Percentiles rank a stretch among this genome's conserved stretches.
Conservation (phyloP, 495 filamentous ascomycete species). For the Letharia columbiana region DNA sequence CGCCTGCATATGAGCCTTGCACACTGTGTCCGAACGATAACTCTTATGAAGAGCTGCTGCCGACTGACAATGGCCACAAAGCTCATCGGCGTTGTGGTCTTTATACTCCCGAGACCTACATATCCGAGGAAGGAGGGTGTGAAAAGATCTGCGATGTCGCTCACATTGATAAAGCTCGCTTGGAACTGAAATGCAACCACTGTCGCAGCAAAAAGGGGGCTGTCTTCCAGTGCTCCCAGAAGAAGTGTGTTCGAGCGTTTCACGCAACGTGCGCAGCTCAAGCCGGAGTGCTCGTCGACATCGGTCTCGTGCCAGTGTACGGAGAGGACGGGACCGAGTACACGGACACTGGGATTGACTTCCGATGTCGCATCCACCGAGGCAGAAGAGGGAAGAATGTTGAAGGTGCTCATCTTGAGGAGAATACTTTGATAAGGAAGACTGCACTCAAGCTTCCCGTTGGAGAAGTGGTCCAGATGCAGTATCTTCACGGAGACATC, state of each 20-base stretch:
- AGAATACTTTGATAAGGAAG: conserved; percentile 58
- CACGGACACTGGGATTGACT: conserved; percentile 77
- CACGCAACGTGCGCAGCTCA: conserved; percentile 90
- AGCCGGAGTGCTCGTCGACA: conserved; percentile 85
- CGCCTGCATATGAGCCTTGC: conserved; percentile 72
- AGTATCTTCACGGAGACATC: conserved; percentile 75
- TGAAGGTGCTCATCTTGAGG: conserved; percentile 57
- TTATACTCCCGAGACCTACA: conserved; percentile 87
- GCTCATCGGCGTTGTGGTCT: conserved; percentile 84
- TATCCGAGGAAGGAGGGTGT: conserved; percentile 58
- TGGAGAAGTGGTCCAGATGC: conserved; percentile 79
- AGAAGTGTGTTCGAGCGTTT: conserved; percentile 89
- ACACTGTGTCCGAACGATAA: conserved; percentile 90
- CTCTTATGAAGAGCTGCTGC: conserved; percentile 70
- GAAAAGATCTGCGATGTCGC: conserved; percentile 71
- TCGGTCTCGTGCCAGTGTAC: conserved; percentile 74
- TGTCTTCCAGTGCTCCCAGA: conserved; percentile 93
- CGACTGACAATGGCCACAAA: conserved; percentile 78
- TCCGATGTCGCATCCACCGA: conserved; percentile 88
- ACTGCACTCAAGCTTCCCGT: conserved; percentile 58
- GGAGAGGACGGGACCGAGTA: conserved; percentile 89
- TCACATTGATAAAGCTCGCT: conserved; percentile 73
- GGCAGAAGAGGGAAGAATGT: conserved; percentile 69
- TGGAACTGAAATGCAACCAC: conserved; percentile 88
- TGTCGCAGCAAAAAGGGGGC: conserved; percentile 89